Evolutionary conservation across 805 yeast species (phyloP), one percentile per base, ranked within the genome.

Genomic region (Wickerhamomyces strasburgensis): DNA sequence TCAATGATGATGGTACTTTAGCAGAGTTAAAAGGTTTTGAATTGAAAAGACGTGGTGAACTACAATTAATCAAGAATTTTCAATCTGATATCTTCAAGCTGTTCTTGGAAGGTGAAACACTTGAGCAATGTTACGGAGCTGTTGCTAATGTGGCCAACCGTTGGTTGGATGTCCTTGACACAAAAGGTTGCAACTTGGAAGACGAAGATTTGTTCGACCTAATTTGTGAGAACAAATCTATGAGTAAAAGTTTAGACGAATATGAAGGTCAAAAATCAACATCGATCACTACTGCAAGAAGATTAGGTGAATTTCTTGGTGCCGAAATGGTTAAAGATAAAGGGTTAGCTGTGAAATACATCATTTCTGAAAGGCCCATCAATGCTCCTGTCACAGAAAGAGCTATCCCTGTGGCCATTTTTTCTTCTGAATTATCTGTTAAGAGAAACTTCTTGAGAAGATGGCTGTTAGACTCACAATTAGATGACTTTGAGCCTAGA

Each of bases 21-120:
- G 98, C 98, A 0, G 99, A 93, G 61, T 68, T 93, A 52, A 93
- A 93, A 59, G 99, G 99, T 6, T 93, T 93, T 54, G 99, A 93
- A 61, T 67, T 93, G 60, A 93, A 93, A 56, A 75, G 99, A 64
- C 78, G 99, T 61, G 99, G 99, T 52, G 99, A 93, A 58, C 68
- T 93, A 44, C 90, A 88, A 50, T 65, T 93, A 40, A 87, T 93
- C 58, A 94, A 93, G 56, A 88, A 89, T 51, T 93, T 93, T 62
- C 99, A 93, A 60, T 78, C 94, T 19, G 97, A 93, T 61, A 80
- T 94, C 31, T 93, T 94, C 66, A 86, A 86, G 49, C 77, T 87
- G 27, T 93, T 93, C 57, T 67, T 93, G 48, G 90, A 88, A 40
- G 99, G 99, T 27, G 68, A 71, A 23, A 65, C 88, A 2, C 64